Base-by-base conservation (phyloP, 2,329 filamentous ascomycete genomes). In the Drechmeria coniospora region DNA sequence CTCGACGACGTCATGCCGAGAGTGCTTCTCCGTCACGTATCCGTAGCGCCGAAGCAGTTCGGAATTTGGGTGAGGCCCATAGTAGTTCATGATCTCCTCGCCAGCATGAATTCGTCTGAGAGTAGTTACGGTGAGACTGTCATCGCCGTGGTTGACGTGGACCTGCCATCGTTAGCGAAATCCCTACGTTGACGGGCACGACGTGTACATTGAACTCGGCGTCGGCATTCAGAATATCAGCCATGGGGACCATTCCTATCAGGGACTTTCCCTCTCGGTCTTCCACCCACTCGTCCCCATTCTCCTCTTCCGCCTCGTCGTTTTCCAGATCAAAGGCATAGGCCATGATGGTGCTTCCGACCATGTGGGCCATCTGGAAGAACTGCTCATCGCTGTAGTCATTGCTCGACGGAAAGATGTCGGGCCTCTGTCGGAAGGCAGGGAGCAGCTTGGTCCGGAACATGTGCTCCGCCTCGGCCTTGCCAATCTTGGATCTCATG, bases 201-300 rank as follows among this genome's bases (percentile, higher is more conserved):
- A 21, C 20, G 49, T 63, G 41, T 41, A 78, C 79, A 40, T 93
- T 92, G 50, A 90, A 90, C 37, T 83, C 74, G 4, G 79, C 83
- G 47, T 93, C 81, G 0, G 84, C 82, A 43, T 92, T 93, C 18
- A 94, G 63, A 44, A 92, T 75, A 47, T 93, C 86, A 1, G 84
- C 84, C 59, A 94, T 68, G 2, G 84, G 83, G 0, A 93, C 79
- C 81, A 93, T 90, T 28, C 79, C 84, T 53, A 92, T 81, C 47
- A 65, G 54, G 1, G 59, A 55, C 36, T 61, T 60, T 7, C 59
- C 60, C 3, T 74, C 62, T 27, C 63, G 62, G 31, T 79, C 74
- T 31, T 76, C 72, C 1, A 77, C 62, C 58, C 75, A 78, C 23
- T 69, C 72, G 15, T 74, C 72, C 9, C 73, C 67, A 2, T 74